Evolutionary conservation across 106 monocot species (phyloP).

Genomic region (Cymbidium sinense): DNA sequence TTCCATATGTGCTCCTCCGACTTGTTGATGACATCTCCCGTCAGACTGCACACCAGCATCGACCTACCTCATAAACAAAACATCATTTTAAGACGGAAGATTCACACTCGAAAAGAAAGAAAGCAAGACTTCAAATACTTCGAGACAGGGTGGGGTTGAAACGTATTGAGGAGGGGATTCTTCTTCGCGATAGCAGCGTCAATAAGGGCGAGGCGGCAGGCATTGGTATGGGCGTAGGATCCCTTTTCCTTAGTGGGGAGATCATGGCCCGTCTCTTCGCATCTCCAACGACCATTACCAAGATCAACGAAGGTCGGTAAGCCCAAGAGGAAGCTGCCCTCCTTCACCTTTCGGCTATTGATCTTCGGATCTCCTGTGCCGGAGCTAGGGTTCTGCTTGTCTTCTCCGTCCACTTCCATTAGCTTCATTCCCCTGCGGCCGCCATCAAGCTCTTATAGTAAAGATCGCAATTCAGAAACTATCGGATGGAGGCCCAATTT

Average conservation of each 20-base stretch:
- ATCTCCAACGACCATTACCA: constrained; percentile 58
- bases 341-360: constrained; percentile 19
- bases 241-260: constrained; percentile 52
- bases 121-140: constrained; percentile 25
- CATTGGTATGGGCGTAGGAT: constrained; percentile 46
- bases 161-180: constrained; percentile 70
- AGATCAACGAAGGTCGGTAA: constrained; percentile 50
- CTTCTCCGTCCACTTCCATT: not conserved
- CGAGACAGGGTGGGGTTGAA: constrained; percentile 50
- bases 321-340: constrained; percentile 62
- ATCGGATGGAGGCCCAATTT: no score
- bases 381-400: not conserved
- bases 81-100: not conserved
- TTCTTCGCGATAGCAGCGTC: constrained; percentile 45
- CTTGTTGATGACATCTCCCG: constrained; percentile 77
- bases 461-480: no score
- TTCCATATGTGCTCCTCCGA: constrained; percentile 95
- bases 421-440: not conserved
- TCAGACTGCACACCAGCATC: constrained; percentile 75
- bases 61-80: constrained; percentile 31
- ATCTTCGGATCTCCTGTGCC: not conserved
- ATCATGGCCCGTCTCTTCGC: constrained; percentile 90
- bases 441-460: no score
- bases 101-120: not conserved
- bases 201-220: constrained; percentile 73